Evolutionary conservation across 2,329 filamentous ascomycete species (phyloP), one percentile per base, ranked within the genome.

Genomic region (Stagonosporopsis chrysanthemi): DNA sequence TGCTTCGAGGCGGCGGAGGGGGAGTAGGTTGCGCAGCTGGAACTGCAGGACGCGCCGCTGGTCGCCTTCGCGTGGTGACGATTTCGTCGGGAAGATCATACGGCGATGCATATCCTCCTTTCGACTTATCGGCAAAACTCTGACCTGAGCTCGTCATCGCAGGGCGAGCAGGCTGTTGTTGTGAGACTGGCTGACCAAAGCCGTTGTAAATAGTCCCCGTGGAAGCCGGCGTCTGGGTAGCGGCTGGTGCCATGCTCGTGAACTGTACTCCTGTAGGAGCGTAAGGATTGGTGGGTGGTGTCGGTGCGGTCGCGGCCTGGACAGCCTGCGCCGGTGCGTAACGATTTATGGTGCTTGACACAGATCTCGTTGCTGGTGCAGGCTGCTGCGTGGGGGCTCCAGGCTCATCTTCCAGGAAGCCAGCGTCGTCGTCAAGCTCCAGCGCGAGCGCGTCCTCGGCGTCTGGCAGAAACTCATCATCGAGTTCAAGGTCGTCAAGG

Each of bases 41-140:
- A n/a, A 71, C 50, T 9, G 67, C 53, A 24, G 67, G 52, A 47
- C 74, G 66, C 51, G 67, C 67, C 24, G 70, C 67, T 36, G 72
- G 66, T 54, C 80, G 90, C 88, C 74, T 87, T 82, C 69, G 89
- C 24, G 82, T 87, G 65, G 89, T 90, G 26, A 90, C 85, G 28
- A 99, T 84, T 52, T 97, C 94, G 77, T 95, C 91, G 4, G 95
- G 95, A 19, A 99, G 82, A 78, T 99, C 96, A 69, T 97, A 99
- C 0, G 95, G 95, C 19, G 94, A 98, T 45, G 89, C 85, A 74
- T 99, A 99, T 7, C 94, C 93, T 53, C 91, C 91, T 77, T 96
- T 98, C 3, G 91, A 81, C 75, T 96, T 96, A 75, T 94, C 90
- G 6, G 86, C 91, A 76, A 97, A 99, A 76, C 94, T 98, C 73